Conservation (phyloP, 495 filamentous ascomycete species). For the Trichoderma reesei region DNA sequence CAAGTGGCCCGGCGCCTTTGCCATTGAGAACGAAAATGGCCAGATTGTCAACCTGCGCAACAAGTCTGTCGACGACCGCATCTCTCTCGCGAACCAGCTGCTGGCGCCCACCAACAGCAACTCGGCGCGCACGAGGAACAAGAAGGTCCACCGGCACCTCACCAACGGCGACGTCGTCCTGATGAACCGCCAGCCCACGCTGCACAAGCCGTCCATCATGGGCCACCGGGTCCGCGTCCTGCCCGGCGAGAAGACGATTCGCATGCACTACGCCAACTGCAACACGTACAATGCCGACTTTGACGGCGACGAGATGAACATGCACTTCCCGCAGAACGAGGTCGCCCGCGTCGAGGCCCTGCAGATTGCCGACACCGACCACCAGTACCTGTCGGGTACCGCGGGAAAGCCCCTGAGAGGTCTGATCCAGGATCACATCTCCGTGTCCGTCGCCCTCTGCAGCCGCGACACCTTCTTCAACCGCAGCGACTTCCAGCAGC, state of each 20-base stretch:
- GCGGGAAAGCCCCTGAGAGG: constrained; percentile 91
- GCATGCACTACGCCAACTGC: constrained; percentile 99
- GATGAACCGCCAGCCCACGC: constrained; percentile 99
- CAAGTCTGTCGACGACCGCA: constrained; percentile 76
- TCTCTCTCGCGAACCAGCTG: constrained; percentile 81
- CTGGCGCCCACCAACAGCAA: constrained; percentile 75
- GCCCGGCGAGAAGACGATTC: constrained; percentile 89
- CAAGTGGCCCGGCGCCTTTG: constrained; percentile 87
- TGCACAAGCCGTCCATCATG: constrained; percentile 99
- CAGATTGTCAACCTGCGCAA: constrained; percentile 79
- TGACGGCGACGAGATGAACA: constrained; percentile 99
- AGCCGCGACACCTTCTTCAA: constrained; percentile 90
- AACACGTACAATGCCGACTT: constrained; percentile 99
- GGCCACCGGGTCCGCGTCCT: constrained; percentile 88
- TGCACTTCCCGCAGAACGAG: constrained; percentile 99
- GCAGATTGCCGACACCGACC: constrained; percentile 88
- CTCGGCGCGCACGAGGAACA: constrained; percentile 69
- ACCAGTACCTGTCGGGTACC: constrained; percentile 91
- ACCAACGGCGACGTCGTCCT: constrained; percentile 93
- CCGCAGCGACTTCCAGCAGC: constrained; percentile 79
- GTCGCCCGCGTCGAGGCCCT: constrained; percentile 84
- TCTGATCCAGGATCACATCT: constrained; percentile 97
- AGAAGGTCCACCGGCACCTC: constrained; percentile 94
- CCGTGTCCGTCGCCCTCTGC: constrained; percentile 83
- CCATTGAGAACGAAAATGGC: constrained; percentile 92